These are phyloP conservation scores for Pichia sporocuriosa DNA, from an alignment of 805 yeast genomes.

Conservation along the genomic window DNA sequence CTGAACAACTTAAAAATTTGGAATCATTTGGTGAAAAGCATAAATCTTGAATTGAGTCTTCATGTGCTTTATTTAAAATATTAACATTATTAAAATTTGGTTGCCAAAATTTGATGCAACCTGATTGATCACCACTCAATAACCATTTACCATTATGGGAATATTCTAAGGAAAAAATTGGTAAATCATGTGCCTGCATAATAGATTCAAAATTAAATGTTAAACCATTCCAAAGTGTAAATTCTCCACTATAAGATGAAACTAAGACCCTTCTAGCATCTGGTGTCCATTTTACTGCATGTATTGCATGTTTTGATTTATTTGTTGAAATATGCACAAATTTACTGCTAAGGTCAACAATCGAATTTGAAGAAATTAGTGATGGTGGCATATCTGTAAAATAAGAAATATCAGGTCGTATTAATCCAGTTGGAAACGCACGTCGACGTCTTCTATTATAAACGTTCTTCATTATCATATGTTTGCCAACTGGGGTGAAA, in stretches of 20 bases:
- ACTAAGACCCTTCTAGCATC: constrained; percentile 88
- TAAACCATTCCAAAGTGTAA: constrained; percentile 94
- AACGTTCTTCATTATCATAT: constrained; percentile 43
- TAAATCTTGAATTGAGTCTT: constrained; percentile 78
- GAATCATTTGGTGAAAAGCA: constrained; percentile 87
- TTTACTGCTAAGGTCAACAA: constrained; percentile 64
- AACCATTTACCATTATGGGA: constrained; percentile 93
- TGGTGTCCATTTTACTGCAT: constrained; percentile 92
- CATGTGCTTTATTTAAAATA: constrained; percentile 60
- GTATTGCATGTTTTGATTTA: constrained; percentile 86
- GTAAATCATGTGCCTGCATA: constrained; percentile 96
- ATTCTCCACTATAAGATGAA: constrained; percentile 90
- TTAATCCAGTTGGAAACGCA: constrained; percentile 37
- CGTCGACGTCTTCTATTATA: constrained; percentile 32
- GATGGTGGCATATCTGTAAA: constrained; percentile 63
- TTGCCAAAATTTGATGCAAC: constrained; percentile 92
- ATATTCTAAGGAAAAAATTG: constrained; percentile 72
- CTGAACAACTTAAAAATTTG: constrained; percentile 90
- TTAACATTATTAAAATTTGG: constrained; percentile 96
- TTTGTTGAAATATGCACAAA: constrained; percentile 88
- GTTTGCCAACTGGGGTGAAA: constrained; percentile 66
- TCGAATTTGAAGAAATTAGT: constrained; percentile 37
- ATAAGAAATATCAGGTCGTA: constrained; percentile 66
- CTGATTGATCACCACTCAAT: constrained; percentile 89
- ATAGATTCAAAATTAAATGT: constrained; percentile 93